These are phyloP conservation scores for Cichorium intybus DNA, from an alignment of 140 eudicot genomes.

Conservation along the genomic window DNA sequence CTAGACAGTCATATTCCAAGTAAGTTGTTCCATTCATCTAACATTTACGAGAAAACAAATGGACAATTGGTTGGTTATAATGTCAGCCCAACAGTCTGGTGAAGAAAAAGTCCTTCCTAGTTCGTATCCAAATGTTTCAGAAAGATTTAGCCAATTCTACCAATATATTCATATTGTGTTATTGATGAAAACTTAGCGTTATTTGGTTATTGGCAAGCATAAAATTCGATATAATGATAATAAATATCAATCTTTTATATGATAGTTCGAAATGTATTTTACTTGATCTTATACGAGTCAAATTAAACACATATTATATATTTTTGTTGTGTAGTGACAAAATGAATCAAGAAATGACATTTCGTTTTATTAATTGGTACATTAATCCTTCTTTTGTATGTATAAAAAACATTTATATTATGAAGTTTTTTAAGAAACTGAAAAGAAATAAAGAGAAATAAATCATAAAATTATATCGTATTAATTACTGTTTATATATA, in stretches of 20 bases:
- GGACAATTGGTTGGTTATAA: neutral
- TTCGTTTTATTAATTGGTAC: too few relatives aligned
- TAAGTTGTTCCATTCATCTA: constrained; percentile 16
- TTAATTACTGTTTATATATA: neutral
- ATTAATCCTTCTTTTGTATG: too few relatives aligned
- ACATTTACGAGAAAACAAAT: neutral
- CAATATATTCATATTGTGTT: too few relatives aligned
- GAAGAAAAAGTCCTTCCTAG: too few relatives aligned
- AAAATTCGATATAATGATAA: too few relatives aligned
- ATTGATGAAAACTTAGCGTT: neutral
- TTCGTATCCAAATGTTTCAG: too few relatives aligned
- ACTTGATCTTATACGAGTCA: neutral
- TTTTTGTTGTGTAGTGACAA: too few relatives aligned
- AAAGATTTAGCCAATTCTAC: neutral
- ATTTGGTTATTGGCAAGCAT: too few relatives aligned
- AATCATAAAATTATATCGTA: neutral
- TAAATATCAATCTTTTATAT: neutral
- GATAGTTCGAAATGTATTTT: neutral
- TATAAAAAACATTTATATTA: too few relatives aligned
- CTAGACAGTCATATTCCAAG: constrained; percentile 37
- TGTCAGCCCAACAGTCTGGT: too few relatives aligned
- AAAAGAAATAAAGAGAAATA: neutral
- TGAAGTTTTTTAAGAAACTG: neutral
- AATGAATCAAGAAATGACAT: too few relatives aligned
- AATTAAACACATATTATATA: too few relatives aligned